Evolutionary conservation across 202 grass and related monocot species (phyloP), one percentile per base, ranked within the genome.

Genomic region (Digitaria exilis): DNA sequence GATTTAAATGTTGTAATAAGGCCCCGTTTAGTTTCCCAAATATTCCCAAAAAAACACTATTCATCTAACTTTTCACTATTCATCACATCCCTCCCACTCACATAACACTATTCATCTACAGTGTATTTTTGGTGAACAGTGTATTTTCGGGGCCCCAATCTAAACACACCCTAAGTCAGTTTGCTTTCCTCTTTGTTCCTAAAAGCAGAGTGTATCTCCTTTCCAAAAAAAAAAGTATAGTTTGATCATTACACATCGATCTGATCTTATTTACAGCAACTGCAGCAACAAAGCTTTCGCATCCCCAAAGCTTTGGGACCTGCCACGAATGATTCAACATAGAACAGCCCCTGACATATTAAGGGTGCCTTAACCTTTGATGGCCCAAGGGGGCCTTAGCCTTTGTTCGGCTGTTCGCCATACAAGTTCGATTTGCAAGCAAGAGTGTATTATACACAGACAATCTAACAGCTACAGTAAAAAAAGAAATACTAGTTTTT

Each of bases 121-220:
- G n/a, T n/a, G n/a, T n/a, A n/a, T n/a, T n/a, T n/a, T n/a, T n/a
- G n/a, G n/a, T n/a, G n/a, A n/a, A n/a, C n/a, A n/a, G n/a, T n/a
- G n/a, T n/a, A n/a, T n/a, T n/a, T n/a, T n/a, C n/a, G n/a, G n/a
- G n/a, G n/a, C n/a, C n/a, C n/a, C n/a, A n/a, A n/a, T n/a, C n/a
- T n/a, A n/a, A n/a, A n/a, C n/a, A n/a, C n/a, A n/a, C n/a, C n/a
- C n/a, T n/a, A n/a, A n/a, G n/a, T n/a, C n/a, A n/a, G n/a, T n/a
- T n/a, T n/a, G n/a, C n/a, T n/a, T n/a, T n/a, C n/a, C n/a, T n/a
- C n/a, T n/a, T n/a, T n/a, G n/a, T n/a, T n/a, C n/a, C n/a, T 65
- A 25, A 26, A 69, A 4, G 24, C 0, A 98, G 55, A 95, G 90
- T 84, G 51, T n/a, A n/a, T n/a, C n/a, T n/a, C n/a, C n/a, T n/a